These are phyloP conservation scores for Suillus luteus DNA, from an alignment of 768 basidiomycete genomes.

Conservation along the genomic window DNA sequence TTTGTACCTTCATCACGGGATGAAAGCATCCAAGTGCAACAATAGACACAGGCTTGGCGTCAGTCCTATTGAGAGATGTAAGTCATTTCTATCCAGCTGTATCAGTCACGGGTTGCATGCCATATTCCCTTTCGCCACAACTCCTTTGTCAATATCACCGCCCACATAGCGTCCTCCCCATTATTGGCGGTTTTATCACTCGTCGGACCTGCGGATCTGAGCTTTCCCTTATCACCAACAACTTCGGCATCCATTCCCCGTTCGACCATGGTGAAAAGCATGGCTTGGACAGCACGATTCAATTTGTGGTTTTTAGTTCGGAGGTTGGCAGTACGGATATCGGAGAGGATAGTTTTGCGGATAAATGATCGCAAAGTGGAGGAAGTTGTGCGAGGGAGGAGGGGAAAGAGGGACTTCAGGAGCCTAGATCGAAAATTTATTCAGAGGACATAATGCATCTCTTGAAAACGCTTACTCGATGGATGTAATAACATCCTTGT, in stretches of 20 bases:
- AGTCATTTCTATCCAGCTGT: neutral
- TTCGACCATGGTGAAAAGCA: slow-evolving; percentile 96
- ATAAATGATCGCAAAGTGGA: slow-evolving; percentile 82
- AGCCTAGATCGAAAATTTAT: slow-evolving; percentile 53
- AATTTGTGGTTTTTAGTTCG: slow-evolving; percentile 92
- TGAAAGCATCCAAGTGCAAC: slow-evolving; percentile 91
- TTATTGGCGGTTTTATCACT: slow-evolving; percentile 43
- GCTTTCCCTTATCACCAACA: slow-evolving; percentile 80
- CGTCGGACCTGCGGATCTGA: slow-evolving; percentile 44
- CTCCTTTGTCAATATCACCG: slow-evolving; percentile 89
- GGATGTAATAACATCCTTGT: slow-evolving; percentile 89
- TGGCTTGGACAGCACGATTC: slow-evolving; percentile 92
- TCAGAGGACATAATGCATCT: slow-evolving; percentile 7
- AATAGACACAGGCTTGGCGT: slow-evolving; percentile 91
- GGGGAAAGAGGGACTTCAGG: slow-evolving; percentile 87
- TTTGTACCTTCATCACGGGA: slow-evolving; percentile 91
- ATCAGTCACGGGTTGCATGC: slow-evolving; percentile 38
- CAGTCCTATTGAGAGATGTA: slow-evolving; percentile 55
- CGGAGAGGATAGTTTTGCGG: slow-evolving; percentile 90
- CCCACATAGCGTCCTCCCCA: slow-evolving; percentile 96
- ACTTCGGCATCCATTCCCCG: slow-evolving; percentile 85
- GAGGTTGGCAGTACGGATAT: slow-evolving; percentile 88
- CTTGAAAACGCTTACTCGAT: slow-evolving; percentile 67
- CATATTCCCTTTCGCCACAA: slow-evolving; percentile 94
- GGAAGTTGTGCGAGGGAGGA: slow-evolving; percentile 92